Evolutionary conservation across 768 basidiomycete genomes (phyloP).

Genomic region (Neoboletus subvelutipes): DNA sequence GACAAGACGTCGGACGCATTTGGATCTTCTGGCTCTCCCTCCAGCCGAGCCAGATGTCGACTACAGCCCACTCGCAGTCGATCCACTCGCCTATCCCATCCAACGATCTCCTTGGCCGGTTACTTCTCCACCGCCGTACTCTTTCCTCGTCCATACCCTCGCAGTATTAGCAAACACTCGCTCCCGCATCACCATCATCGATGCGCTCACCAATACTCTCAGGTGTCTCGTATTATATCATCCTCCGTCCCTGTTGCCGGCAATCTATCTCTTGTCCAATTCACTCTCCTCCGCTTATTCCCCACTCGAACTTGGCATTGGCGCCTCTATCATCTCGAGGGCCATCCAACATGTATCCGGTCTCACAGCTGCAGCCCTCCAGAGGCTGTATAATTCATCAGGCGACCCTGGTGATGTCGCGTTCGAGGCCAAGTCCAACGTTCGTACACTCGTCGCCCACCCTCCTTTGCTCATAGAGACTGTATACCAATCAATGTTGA

Average conservation of each 20-base stretch:
- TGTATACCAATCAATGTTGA: conserved; percentile 67
- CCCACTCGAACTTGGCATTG: conserved; percentile 67
- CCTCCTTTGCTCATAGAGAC: conserved; percentile 59
- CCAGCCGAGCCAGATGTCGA: conserved; percentile 24
- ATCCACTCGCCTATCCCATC: conserved; percentile 48
- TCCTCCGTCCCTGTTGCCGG: conserved; percentile 67
- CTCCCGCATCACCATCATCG: conserved; percentile 69
- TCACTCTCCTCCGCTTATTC: conserved; percentile 74
- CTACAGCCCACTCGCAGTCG: conserved; percentile 39
- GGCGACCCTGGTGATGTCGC: conserved; percentile 92
- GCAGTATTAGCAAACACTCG: conserved; percentile 61
- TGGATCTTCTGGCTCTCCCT: conserved; percentile 22
- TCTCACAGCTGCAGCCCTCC: conserved; percentile 54
- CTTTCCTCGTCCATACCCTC: conserved; percentile 68
- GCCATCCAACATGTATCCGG: conserved; percentile 76
- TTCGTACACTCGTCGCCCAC: conserved; percentile 73
- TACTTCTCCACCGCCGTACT: conserved; percentile 54
- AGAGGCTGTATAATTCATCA: conserved; percentile 62
- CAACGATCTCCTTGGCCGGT: conserved; percentile 43
- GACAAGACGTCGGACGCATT: conserved; percentile 3
- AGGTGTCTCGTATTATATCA: conserved; percentile 66
- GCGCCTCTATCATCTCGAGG: conserved; percentile 63
- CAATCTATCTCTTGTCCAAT: conserved; percentile 82
- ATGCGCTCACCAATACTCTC: conserved; percentile 71
- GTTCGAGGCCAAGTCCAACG: conserved; percentile 73